A percentile compares a stretch with the other conserved stretches of the same genome.
These are phyloP conservation scores for Auriscalpium vulgare DNA, from an alignment of 768 basidiomycete species.

Conservation along the genomic window DNA sequence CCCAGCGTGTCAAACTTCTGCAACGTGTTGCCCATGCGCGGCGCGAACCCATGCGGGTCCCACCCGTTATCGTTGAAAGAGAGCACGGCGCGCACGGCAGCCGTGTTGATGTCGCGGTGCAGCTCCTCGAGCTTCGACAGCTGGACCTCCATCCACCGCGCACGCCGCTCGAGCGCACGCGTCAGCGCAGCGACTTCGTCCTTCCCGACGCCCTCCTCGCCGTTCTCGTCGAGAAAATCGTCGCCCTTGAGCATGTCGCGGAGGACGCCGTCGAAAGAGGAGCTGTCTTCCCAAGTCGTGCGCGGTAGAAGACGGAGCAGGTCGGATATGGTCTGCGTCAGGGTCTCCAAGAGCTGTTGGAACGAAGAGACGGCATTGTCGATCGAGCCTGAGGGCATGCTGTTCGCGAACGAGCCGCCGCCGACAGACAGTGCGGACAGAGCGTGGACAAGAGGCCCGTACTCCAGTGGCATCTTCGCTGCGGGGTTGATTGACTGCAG, in stretches of 20 bases:
- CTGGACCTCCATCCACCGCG: slow-evolving; percentile 90
- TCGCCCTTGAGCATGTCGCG: slow-evolving; percentile 86
- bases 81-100: slow-evolving; percentile 74
- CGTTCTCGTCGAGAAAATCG: slow-evolving; percentile 69
- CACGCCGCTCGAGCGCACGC: slow-evolving; percentile 78
- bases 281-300: slow-evolving; percentile 86
- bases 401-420: slow-evolving; percentile 76
- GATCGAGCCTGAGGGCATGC: slow-evolving; percentile 81
- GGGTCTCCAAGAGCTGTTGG: slow-evolving; percentile 79
- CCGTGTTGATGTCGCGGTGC: slow-evolving; percentile 85
- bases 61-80: slow-evolving; percentile 82
- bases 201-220: slow-evolving; percentile 55
- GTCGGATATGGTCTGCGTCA: slow-evolving; percentile 87
- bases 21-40: slow-evolving; percentile 61
- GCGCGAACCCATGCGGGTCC: slow-evolving; percentile 64
- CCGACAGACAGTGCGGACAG: slow-evolving; percentile 81
- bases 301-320: slow-evolving; percentile 77
- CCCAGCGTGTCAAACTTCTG: slow-evolving; percentile 63
- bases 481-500: slow-evolving; percentile 60
- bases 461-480: slow-evolving; percentile 76
- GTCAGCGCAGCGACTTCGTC: slow-evolving; percentile 84
- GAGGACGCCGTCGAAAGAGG: slow-evolving; percentile 79
- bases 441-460: slow-evolving; percentile 80
- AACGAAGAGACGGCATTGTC: slow-evolving; percentile 87
- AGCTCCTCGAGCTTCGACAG: slow-evolving; percentile 82